phyloP scores from a whole-genome alignment of 1,139 yeast genomes.

The Kazachstania sp. region DNA sequence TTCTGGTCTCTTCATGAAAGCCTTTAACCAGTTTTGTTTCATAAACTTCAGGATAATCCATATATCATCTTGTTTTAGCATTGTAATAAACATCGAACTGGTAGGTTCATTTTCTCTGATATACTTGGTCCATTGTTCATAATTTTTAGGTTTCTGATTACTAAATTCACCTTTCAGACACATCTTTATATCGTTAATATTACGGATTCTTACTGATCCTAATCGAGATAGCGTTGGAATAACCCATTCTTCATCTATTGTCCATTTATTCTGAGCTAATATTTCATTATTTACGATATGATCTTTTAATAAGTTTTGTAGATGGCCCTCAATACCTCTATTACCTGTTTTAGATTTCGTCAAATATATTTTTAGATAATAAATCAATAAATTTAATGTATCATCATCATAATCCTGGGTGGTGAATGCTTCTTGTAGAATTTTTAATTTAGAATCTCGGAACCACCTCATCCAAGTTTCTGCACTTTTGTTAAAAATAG shows the following conservation, averaged over 20 bases:
- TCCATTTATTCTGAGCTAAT: conserved; percentile 9
- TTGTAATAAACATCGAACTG: conserved; percentile 13
- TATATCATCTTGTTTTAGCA: conserved; percentile 12
- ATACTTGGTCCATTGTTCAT: conserved; percentile 20
- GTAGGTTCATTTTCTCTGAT: conserved; percentile 19
- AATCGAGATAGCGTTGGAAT: conserved; percentile 8
- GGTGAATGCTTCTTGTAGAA: conserved; percentile 6
- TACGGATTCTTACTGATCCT: conserved; percentile 7
- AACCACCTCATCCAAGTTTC: conserved; percentile 16
- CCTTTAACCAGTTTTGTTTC: conserved; percentile 23
- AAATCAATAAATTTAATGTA: conserved; percentile 15
- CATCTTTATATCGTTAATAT: conserved; percentile 12
- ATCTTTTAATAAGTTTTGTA: conserved; percentile 14
- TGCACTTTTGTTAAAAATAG: conserved; percentile 7
- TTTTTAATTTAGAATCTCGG: conserved; percentile 3
- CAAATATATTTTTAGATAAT: conserved; percentile 13
- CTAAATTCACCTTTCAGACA: conserved; percentile 8
- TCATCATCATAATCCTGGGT: conserved; percentile 15
- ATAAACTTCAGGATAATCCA: conserved; percentile 24
- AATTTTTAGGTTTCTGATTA: conserved; percentile 12
- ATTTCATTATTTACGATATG: conserved; percentile 3
- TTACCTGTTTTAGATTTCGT: conserved; percentile 3
- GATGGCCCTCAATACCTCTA: conserved; percentile 11
- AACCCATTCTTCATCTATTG: conserved; percentile 24
- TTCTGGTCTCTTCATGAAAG: conserved; percentile 14